Percentiles rank a stretch among this genome's conserved stretches.
Evolutionary conservation across 2,329 filamentous ascomycete genomes (phyloP).

Genomic region (Ceratocystis smalleyi): DNA sequence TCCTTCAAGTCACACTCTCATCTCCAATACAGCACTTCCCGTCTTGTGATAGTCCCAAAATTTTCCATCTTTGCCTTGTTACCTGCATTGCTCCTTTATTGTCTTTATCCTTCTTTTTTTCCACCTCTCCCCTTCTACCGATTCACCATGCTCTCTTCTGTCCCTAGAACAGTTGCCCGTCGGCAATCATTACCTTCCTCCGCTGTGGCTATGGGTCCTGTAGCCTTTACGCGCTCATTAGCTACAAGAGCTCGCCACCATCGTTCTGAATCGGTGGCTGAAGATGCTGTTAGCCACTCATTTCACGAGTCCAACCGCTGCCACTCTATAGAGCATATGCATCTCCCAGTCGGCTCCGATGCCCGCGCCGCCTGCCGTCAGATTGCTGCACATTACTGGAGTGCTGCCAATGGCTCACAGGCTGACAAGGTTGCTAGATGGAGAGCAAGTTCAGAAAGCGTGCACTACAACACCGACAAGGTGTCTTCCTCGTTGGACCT

Average conservation of each 20-base stretch:
- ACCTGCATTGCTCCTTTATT: neutral
- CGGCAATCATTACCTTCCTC: slow-evolving; percentile 16
- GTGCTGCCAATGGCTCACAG: slow-evolving; percentile 14
- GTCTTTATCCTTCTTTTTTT: neutral
- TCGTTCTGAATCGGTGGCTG: slow-evolving; percentile 4
- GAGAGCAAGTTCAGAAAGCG: slow-evolving; percentile 16
- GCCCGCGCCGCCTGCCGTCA: slow-evolving; percentile 14
- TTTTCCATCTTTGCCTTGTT: neutral
- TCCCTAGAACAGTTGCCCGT: slow-evolving; percentile 13
- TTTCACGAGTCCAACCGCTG: slow-evolving; percentile 2
- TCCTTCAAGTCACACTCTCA: neutral
- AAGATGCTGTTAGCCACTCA: slow-evolving; percentile 4
- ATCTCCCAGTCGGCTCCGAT: slow-evolving; percentile 15
- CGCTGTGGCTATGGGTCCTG: slow-evolving; percentile 10
- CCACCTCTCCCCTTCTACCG: neutral
- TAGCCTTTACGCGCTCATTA: slow-evolving; percentile 12
- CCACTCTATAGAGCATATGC: slow-evolving; percentile 14
- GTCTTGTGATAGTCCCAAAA: neutral
- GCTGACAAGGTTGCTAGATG: slow-evolving; percentile 14
- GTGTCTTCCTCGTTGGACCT: slow-evolving; percentile 8
- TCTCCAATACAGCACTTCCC: neutral
- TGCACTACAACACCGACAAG: slow-evolving; percentile 12
- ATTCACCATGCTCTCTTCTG: slow-evolving; percentile 11
- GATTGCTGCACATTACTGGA: slow-evolving; percentile 17
- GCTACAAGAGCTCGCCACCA: slow-evolving; percentile 15